Base-by-base conservation (phyloP, 805 yeast genomes). In the Candida adriatica region DNA sequence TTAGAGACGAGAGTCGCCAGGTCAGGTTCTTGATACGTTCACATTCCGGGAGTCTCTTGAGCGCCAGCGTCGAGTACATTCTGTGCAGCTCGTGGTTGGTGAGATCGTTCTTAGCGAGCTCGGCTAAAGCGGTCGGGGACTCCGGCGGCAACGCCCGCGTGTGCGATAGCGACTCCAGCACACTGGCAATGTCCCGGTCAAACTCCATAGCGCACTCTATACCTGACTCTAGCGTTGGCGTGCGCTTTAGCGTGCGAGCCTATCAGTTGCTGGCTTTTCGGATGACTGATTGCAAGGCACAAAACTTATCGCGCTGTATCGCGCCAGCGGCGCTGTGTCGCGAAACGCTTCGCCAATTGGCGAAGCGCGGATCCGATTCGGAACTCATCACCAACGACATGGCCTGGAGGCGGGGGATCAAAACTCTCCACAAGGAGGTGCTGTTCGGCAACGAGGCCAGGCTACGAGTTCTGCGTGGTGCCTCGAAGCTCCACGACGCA, bases 401-500 rank as follows among this genome's bases (percentile, higher is more conserved):
- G n/a, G n/a, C n/a, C n/a, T n/a, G n/a, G n/a, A 19, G 8, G 10
- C 22, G 22, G 22, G 14, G 14, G 5, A 42, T 49, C 34, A 46
- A 45, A 30, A 48, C 50, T 4, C 16, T 41, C 5, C 95, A 88
- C 75, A 92, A 92, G 66, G 96, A 90, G 59, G 73, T 90, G 56
- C 86, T 83, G 65, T 92, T 92, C 56, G 96, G 97, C 39, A 95
- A 90, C 41, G 96, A 88, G 58, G 97, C 96, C 48, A 78, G 98
- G 62, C 95, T 96, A 30, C 86, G 97, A 25, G 67, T 90, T 13
- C 67, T 92, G 48, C 82, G 75, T 55, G 98, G 98, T 64, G 97
- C 94, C 35, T 92, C 87, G 55, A 79, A 86, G 31, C 74, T 90
- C 48, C 96, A 96, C 30, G 88, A 85, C 55, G 97, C 98, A 15